Evolutionary conservation across 805 yeast species (phyloP).

Genomic region (Limtongia smithiae): DNA sequence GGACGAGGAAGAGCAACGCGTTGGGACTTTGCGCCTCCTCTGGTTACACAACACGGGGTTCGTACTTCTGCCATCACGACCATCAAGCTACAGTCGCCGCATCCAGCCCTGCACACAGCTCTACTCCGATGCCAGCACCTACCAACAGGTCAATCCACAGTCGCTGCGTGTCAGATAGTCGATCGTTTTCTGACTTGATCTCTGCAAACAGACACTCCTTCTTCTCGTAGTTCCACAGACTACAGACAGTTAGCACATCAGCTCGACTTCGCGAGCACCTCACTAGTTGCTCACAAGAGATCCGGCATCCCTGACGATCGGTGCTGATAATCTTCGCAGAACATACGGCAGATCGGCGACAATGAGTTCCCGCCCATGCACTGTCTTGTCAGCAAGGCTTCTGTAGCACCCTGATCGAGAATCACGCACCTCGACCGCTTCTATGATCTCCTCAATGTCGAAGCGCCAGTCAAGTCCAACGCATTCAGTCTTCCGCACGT

Average conservation of each 20-base stretch:
- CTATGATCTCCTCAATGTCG: constrained; percentile 24
- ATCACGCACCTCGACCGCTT: constrained; percentile 25
- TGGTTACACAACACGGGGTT: too few species aligned
- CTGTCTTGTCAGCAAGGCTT: neutral
- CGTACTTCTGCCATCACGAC: too few species aligned
- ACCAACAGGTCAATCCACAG: constrained; percentile 39
- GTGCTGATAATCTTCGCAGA: constrained; percentile 31
- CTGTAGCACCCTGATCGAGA: neutral
- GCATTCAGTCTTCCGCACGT: constrained; percentile 28
- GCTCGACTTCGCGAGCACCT: neutral
- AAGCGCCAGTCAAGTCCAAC: constrained; percentile 38
- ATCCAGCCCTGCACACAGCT: constrained; percentile 33
- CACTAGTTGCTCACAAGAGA: constrained; percentile 27
- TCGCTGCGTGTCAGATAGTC: constrained; percentile 39
- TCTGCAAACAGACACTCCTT: constrained; percentile 24
- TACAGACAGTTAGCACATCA: neutral
- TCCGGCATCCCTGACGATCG: constrained; percentile 40
- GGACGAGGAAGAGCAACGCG: too few species aligned
- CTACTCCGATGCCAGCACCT: constrained; percentile 34
- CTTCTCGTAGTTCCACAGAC: constrained; percentile 33
- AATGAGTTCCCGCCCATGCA: constrained; percentile 30
- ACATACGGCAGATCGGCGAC: constrained; percentile 26
- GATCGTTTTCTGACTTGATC: constrained; percentile 41
- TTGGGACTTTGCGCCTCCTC: too few species aligned
- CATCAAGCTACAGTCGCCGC: too few species aligned